Base-by-base conservation (phyloP, 176 grass and related monocot genomes). In the Triticum monococcum region DNA sequence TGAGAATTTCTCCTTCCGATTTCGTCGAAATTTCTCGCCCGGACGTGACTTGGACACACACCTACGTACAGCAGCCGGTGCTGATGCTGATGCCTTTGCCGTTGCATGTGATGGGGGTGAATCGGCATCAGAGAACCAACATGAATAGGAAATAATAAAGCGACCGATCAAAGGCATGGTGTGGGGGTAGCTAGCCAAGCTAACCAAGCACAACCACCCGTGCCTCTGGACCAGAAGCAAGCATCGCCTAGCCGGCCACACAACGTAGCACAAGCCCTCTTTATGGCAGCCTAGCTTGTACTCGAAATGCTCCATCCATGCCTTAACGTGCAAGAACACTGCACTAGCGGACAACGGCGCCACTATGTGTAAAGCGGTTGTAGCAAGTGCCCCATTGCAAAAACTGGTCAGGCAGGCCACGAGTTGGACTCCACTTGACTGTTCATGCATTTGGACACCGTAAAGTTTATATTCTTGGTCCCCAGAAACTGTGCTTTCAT, bases 181-280 rank as follows among this genome's bases (percentile, higher is more conserved):
- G 67, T 18, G 33, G 33, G 7, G 11, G 22, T 41, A 30, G 86
- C 33, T 16, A 68, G 86, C 33, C 13, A 68, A 18, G 30, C 65
- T 20, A 22, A 2, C 56, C 56, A 59, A 22, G 18, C 56, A 59
- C 74, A 78, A 59, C 80, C 64, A 36, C 75, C 75, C 56, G 48
- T 89, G 82, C 87, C 81, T 80, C 75, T 84, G 87, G 87, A 73
- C 87, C 66, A 84, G 87, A 76, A 84, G 81, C 81, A 89, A 64
- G 7, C 23, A 45, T 14, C 45, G 45, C 45, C 12, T 45, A 12
- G 64, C 14, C 63, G 63, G 63, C 63, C 20, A 71, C 6, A 65
- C 20, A 60, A 5, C 35, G 57, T 83, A 59, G 56, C 87, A 41
- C 75, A 79, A 64, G 7, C 30, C 81, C 56, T 74, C 78, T 88